A percentile compares a stretch with the other conserved stretches of the same genome.
Evolutionary conservation across 2,329 filamentous ascomycete species (phyloP).

Genomic region (Hypoxylon sp.): DNA sequence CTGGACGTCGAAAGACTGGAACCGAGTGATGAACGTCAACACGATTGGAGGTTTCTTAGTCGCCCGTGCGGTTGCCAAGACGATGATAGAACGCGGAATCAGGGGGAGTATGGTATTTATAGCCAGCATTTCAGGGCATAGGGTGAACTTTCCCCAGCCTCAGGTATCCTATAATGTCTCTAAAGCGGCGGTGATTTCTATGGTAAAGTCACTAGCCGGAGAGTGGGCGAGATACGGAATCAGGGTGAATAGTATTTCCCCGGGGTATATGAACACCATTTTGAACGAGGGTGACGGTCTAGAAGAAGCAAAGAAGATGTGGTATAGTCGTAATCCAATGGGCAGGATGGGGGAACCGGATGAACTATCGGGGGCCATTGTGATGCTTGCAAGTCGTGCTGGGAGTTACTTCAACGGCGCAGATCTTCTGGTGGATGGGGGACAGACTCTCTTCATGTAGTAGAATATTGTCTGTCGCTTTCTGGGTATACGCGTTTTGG

Average conservation of each 20-base stretch:
- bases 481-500: conserved; percentile 3
- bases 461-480: conserved; percentile 10
- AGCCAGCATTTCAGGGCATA: conserved; percentile 76
- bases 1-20: conserved; percentile 70
- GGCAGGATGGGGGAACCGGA: conserved; percentile 74
- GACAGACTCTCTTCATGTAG: conserved; percentile 54
- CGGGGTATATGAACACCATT: conserved; percentile 83
- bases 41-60: conserved; percentile 77
- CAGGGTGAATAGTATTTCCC: conserved; percentile 76
- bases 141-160: conserved; percentile 79
- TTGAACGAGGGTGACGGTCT: conserved; percentile 76
- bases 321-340: conserved; percentile 71
- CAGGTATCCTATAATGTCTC: conserved; percentile 79
- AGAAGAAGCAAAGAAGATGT: conserved; percentile 64
- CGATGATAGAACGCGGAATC: conserved; percentile 64
- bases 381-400: conserved; percentile 71
- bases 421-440: conserved; percentile 75
- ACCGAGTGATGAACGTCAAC: conserved; percentile 77
- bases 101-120: conserved; percentile 76
- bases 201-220: conserved; percentile 75
- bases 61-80: conserved; percentile 71
- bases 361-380: conserved; percentile 72
- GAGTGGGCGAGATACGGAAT: conserved; percentile 82
- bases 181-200: conserved; percentile 74
- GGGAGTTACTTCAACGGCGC: conserved; percentile 77